Percentiles rank a stretch among this genome's conserved stretches.
These are phyloP conservation scores for Aspergillus thermomutatus DNA, from an alignment of 2,329 filamentous ascomycete species.

Conservation along the genomic window DNA sequence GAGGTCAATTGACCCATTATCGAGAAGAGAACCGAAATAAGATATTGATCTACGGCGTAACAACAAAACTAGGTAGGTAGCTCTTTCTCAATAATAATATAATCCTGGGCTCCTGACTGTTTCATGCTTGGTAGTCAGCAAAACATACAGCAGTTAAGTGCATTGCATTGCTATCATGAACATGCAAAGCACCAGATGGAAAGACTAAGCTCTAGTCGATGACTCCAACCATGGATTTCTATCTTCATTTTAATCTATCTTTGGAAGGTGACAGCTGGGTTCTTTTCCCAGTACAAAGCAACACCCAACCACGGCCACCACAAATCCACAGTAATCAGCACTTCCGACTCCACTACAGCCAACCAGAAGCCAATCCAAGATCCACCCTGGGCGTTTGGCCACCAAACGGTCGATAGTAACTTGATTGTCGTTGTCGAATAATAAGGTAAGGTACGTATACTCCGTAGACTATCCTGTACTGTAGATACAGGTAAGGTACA, in stretches of 20 bases:
- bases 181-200: neutral
- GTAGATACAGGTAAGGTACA: too few species aligned
- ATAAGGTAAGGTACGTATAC: too few species aligned
- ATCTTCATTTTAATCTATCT: neutral
- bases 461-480: neutral
- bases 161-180: neutral
- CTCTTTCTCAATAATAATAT: neutral
- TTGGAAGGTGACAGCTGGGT: conserved; percentile 14
- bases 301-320: neutral
- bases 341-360: neutral
- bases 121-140: neutral
- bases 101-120: neutral
- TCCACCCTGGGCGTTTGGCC: neutral
- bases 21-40: neutral
- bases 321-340: conserved; percentile 2
- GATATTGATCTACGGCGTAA: neutral
- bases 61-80: neutral
- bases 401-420: neutral
- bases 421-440: too few species aligned
- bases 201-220: neutral
- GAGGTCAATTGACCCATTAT: neutral
- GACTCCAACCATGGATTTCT: neutral
- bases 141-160: neutral
- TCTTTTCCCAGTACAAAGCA: conserved; percentile 1
- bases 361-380: too few species aligned